phyloP scores from a whole-genome alignment of 768 basidiomycete species.

The Leccinum sublutescens region DNA sequence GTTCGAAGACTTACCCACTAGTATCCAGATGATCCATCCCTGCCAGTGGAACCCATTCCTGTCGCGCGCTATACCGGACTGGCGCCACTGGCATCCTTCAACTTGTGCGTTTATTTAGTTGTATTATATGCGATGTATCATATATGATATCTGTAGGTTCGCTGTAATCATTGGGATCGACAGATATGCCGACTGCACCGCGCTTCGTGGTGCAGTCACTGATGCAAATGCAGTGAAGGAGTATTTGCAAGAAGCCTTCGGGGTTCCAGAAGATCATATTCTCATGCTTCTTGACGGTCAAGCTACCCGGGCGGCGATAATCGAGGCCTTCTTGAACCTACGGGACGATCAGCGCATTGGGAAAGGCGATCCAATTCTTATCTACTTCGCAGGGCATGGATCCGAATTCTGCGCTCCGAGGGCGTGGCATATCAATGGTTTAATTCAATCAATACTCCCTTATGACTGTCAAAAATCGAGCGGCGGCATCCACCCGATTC shows the following conservation, averaged over 20 bases:
- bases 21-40: neutral
- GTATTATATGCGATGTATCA: neutral
- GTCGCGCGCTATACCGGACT: neutral
- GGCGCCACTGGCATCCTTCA: neutral
- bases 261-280: slow-evolving; percentile 35
- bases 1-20: neutral
- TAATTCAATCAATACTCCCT: slow-evolving; percentile 32
- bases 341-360: slow-evolving; percentile 22
- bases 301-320: slow-evolving; percentile 38
- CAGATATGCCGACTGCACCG: slow-evolving; percentile 29
- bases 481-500: slow-evolving; percentile 34
- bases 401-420: slow-evolving; percentile 32
- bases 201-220: slow-evolving; percentile 35
- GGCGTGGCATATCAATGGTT: slow-evolving; percentile 15
- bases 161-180: slow-evolving; percentile 47
- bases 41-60: neutral
- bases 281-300: slow-evolving; percentile 34
- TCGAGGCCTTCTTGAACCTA: slow-evolving; percentile 27
- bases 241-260: slow-evolving; percentile 31
- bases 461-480: slow-evolving; percentile 25
- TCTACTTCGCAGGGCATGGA: slow-evolving; percentile 48
- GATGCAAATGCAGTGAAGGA: slow-evolving; percentile 40
- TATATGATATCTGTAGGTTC: slow-evolving; percentile 13
- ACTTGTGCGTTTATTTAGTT: neutral
- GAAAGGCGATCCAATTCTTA: slow-evolving; percentile 35